phyloP scores from a whole-genome alignment of 1,284 basidiomycete genomes.

The Ganoderma resinaceum region DNA sequence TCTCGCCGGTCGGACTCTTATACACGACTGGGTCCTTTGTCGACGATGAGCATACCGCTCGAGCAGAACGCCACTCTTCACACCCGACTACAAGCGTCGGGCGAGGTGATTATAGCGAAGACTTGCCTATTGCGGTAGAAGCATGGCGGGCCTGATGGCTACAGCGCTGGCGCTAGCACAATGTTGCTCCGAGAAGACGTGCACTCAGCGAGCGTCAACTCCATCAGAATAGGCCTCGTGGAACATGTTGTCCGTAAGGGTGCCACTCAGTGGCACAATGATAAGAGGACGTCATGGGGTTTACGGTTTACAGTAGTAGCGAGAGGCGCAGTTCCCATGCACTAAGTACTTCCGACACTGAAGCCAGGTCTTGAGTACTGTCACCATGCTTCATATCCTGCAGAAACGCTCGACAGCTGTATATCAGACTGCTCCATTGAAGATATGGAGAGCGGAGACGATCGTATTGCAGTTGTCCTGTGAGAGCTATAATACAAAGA shows the following conservation, averaged over 20 bases:
- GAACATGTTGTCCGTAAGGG: not conserved
- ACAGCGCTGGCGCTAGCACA: slow-evolving; percentile 1
- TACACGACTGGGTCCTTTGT: not conserved
- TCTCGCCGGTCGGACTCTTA: not conserved
- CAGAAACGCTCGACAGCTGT: not conserved
- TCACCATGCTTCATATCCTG: not conserved
- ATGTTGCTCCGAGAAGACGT: not conserved
- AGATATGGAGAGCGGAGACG: not conserved
- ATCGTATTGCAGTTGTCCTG: not conserved
- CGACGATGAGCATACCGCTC: not conserved
- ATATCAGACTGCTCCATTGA: not conserved
- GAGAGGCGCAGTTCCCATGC: not conserved
- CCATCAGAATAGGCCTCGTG: not conserved
- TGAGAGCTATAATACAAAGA: not conserved
- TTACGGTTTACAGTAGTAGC: not conserved
- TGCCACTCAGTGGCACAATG: slow-evolving; percentile 1
- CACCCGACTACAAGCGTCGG: not conserved
- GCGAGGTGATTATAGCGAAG: not conserved
- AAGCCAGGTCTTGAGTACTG: not conserved
- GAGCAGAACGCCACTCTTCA: not conserved
- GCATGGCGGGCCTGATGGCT: not conserved
- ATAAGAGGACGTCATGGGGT: not conserved
- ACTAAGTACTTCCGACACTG: not conserved
- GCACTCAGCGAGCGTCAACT: not conserved
- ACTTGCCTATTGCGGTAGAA: not conserved